Evolutionary conservation across 306 rosid species (phyloP).

Genomic region (Vicia faba): DNA sequence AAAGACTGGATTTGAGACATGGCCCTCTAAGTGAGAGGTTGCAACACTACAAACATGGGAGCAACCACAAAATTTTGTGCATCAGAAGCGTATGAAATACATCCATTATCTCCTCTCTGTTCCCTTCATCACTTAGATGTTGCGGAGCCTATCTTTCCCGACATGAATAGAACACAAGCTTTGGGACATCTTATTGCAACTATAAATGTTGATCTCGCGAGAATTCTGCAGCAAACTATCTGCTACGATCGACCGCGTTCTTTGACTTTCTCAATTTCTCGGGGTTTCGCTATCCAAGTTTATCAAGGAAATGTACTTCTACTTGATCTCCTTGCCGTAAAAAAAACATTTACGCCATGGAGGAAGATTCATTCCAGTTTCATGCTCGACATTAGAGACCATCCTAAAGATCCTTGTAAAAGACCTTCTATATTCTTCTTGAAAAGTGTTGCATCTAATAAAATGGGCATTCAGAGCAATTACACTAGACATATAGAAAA

Average conservation of each 20-base stretch:
- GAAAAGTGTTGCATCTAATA: constrained; percentile 49
- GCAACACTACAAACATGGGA: too few species aligned
- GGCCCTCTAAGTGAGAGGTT: too few species aligned
- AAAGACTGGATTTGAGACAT: too few species aligned
- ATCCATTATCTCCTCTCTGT: constrained; percentile 75
- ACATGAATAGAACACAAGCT: constrained; percentile 63
- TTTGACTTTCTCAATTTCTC: constrained; percentile 74
- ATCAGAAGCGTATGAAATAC: too few species aligned
- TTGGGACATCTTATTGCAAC: constrained; percentile 69
- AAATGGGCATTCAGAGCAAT: constrained; percentile 55
- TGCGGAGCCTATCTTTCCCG: constrained; percentile 73
- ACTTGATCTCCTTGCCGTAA: constrained; percentile 65
- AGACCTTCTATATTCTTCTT: constrained; percentile 63
- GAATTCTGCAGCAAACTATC: constrained; percentile 79
- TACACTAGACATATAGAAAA: constrained; percentile 52
- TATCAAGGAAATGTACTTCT: constrained; percentile 69
- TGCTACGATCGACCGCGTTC: constrained; percentile 72
- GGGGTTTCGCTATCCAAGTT: constrained; percentile 84
- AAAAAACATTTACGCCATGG: constrained; percentile 81
- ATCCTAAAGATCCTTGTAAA: constrained; percentile 74
- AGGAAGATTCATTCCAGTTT: constrained; percentile 55
- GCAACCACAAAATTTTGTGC: too few species aligned
- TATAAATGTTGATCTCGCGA: constrained; percentile 66
- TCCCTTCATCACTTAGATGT: constrained; percentile 94
- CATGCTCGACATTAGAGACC: constrained; percentile 64